Conservation (phyloP, 805 yeast genomes). For the Phaffomyces antillensis region DNA sequence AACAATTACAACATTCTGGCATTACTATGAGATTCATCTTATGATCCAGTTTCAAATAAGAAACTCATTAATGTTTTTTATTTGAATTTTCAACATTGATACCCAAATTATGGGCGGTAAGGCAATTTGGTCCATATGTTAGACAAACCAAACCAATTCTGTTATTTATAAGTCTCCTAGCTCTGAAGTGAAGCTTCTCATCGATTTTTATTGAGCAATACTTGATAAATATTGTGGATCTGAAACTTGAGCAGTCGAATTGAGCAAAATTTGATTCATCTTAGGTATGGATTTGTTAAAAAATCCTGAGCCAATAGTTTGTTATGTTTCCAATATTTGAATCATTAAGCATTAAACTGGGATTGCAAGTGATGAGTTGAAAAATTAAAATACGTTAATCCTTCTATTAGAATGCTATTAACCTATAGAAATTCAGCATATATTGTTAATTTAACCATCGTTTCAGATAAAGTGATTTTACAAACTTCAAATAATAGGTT, state of each 20-base stretch:
- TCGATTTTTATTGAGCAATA: conserved; percentile 39
- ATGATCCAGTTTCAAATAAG: conserved; percentile 46
- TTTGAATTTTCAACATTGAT: conserved; percentile 40
- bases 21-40: conserved; percentile 79
- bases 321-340: conserved; percentile 79
- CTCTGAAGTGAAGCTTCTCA: conserved; percentile 58
- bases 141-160: conserved; percentile 47
- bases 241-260: conserved; percentile 52
- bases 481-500: conserved; percentile 70
- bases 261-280: conserved; percentile 55
- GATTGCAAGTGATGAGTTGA: conserved; percentile 50
- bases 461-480: conserved; percentile 93
- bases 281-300: conserved; percentile 46
- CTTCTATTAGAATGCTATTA: conserved; percentile 48
- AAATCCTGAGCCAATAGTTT: conserved; percentile 71
- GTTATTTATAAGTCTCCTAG: conserved; percentile 99
- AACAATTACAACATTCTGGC: conserved; percentile 75
- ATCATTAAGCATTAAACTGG: conserved; percentile 72
- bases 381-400: conserved; percentile 60
- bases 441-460: conserved; percentile 66
- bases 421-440: conserved; percentile 47
- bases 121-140: conserved; percentile 80
- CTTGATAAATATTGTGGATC: conserved; percentile 58
- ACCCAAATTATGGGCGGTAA: conserved; percentile 77
- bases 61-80: conserved; percentile 59